phyloP scores from a whole-genome alignment of 2,329 filamentous ascomycete species.

The Tolypocladium pustulatum region DNA sequence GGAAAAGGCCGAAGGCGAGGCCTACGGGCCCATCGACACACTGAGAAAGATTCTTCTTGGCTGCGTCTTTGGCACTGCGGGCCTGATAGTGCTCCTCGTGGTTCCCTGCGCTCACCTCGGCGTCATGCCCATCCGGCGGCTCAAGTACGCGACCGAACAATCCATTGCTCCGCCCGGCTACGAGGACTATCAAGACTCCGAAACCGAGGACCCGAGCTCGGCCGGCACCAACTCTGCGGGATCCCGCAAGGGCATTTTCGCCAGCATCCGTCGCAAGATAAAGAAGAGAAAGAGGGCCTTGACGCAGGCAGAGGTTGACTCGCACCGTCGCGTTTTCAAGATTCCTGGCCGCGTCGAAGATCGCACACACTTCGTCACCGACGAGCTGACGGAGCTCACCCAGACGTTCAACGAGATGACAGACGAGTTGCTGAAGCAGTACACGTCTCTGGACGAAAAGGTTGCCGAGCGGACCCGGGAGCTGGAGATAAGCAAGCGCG shows the following conservation, averaged over 20 bases:
- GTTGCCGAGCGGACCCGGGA: constrained; percentile 75
- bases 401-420: constrained; percentile 89
- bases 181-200: constrained; percentile 35
- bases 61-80: constrained; percentile 76
- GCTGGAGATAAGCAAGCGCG: constrained; percentile 80
- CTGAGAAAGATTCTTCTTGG: constrained; percentile 73
- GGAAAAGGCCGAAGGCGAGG: constrained; percentile 65
- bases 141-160: constrained; percentile 66
- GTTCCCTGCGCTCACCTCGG: constrained; percentile 74
- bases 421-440: constrained; percentile 80
- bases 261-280: constrained; percentile 25
- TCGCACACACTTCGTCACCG: constrained; percentile 63
- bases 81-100: constrained; percentile 58
- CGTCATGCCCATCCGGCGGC: constrained; percentile 66
- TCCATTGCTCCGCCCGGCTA: constrained; percentile 58
- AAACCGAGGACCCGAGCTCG: constrained; percentile 32
- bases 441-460: constrained; percentile 72
- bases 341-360: constrained; percentile 78
- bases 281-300: constrained; percentile 19
- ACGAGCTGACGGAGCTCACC: constrained; percentile 77
- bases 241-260: constrained; percentile 31
- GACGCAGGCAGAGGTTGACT: constrained; percentile 16
- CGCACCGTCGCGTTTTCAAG: constrained; percentile 54
- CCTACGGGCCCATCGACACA: constrained; percentile 62
- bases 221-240: constrained; percentile 31